Evolutionary conservation across 2,329 filamentous ascomycete species (phyloP), one percentile per base, ranked within the genome.

Genomic region (Xylariaceae sp.): DNA sequence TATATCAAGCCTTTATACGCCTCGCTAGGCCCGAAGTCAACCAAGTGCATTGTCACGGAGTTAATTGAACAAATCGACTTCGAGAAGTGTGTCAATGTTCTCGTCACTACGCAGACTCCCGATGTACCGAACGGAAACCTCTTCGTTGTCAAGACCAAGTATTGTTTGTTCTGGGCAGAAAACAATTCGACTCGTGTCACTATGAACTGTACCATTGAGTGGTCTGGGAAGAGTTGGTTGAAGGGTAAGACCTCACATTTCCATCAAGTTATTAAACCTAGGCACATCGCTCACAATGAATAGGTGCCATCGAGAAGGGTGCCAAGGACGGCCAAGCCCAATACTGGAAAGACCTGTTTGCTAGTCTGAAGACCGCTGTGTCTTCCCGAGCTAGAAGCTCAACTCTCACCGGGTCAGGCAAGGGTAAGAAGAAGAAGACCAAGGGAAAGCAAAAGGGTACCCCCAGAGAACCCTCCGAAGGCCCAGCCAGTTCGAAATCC

Each of bases 171-270:
- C 55, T 99, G 94, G 94, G 92, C 87, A 3, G 86, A 94, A 54
- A 88, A 87, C 63, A 96, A 96, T 69, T 79, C 85, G 45, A 99
- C 95, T 1, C 84, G 92, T 34, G 77, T 99, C 35, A 85, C 94
- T 62, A 88, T 93, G 76, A 97, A 88, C 66, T 97, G 91, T 73
- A 88, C 86, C 1, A 89, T 97, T 49, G 95, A 99, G 71, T 99
- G 95, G 95, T 88, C 88, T 2, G 92, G 92, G 68, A 99, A 97
- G 80, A 97, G 92, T 77, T 99, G 94, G 94, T 78, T 99, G 51
- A 97, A 94, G 78, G 90, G 92, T 95, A 78, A 72, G 79, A 44
- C 64, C 37, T 64, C 57, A 39, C 51, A 4, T 34, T 53, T 0
- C 9, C 45, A 17, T 50, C n/a, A 11, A 47, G 30, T 1, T n/a